phyloP scores from a whole-genome alignment of 768 basidiomycete species.

The Trametes cingulata region DNA sequence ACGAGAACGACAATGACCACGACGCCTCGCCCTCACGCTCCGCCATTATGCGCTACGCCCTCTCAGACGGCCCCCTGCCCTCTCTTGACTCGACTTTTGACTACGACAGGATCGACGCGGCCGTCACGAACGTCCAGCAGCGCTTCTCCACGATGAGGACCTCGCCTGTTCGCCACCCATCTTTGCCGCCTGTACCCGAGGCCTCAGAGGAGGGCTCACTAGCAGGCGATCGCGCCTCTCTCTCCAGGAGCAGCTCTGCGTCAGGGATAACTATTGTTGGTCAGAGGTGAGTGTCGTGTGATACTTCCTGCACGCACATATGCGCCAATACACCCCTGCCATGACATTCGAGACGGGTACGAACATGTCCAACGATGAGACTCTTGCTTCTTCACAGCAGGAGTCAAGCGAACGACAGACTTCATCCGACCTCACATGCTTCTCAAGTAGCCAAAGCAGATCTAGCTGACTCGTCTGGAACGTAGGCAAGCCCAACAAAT shows the following conservation, averaged over 20 bases:
- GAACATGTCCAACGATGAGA: too few species aligned
- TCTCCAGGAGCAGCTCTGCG: conserved; percentile 22
- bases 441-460: too few species aligned
- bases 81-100: conserved; percentile 8
- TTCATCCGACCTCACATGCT: too few species aligned
- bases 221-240: conserved; percentile 22
- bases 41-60: conserved; percentile 20
- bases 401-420: too few species aligned
- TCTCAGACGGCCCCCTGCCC: conserved; percentile 5
- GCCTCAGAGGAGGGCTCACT: conserved; percentile 27
- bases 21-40: conserved; percentile 14
- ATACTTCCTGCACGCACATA: not conserved
- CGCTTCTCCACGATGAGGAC: conserved; percentile 15
- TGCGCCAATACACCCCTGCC: not conserved
- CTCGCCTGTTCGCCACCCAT: conserved; percentile 23
- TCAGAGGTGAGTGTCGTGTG: conserved; percentile 1
- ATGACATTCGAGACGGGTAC: too few species aligned
- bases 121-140: conserved; percentile 6
- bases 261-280: conserved; percentile 17
- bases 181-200: conserved; percentile 27
- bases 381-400: too few species aligned
- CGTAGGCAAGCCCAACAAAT: conserved; percentile 1
- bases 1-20: conserved; percentile 7
- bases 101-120: conserved; percentile 10
- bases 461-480: not conserved